Base-by-base conservation (phyloP, 495 filamentous ascomycete species). In the Annulohypoxylon maeteangense region DNA sequence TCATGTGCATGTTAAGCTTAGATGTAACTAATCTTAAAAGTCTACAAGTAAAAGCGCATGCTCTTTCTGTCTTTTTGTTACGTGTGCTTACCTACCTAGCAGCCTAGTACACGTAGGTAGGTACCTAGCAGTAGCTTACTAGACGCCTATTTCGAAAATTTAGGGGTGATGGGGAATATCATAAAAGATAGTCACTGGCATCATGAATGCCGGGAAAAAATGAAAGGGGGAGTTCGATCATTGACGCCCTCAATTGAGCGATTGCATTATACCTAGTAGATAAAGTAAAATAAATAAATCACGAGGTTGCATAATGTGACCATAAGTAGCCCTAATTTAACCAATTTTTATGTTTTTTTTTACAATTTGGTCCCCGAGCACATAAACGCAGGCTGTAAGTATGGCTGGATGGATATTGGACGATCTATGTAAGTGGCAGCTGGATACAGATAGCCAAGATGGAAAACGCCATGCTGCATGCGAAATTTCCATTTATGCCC, bases 31-130 rank as follows among this genome's bases (percentile, higher is more conserved):
- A 40, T 57, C 34, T 40, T 14, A n/a, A 7, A 16, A 56, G 8
- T 20, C 32, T 40, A 40, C 20, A 57, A 12, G 3, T n/a, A 25
- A 7, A 14, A n/a, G 54, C 42, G 40, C 54, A 12, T 40, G 8
- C 10, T 56, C n/a, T 31, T 38, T 54, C 14, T 38, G 29, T 31
- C 23, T 32, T n/a, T 29, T 59, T 45, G 23, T 29, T 59, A 29
- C 23, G 36, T 32, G 14, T 68, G 48, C 44, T 62, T 42, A 68
- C 18, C 57, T 62, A 68, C 25, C 57, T 62, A n/a, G n/a, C n/a
- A n/a, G n/a, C n/a, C n/a, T n/a, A n/a, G n/a, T n/a, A n/a, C n/a
- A n/a, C n/a, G n/a, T n/a, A n/a, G n/a, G n/a, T n/a, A n/a, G n/a
- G n/a, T n/a, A n/a, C n/a, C n/a, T n/a, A n/a, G n/a, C n/a, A n/a